Base-by-base conservation (phyloP, 306 rosid genomes). In the Myrica gale region DNA sequence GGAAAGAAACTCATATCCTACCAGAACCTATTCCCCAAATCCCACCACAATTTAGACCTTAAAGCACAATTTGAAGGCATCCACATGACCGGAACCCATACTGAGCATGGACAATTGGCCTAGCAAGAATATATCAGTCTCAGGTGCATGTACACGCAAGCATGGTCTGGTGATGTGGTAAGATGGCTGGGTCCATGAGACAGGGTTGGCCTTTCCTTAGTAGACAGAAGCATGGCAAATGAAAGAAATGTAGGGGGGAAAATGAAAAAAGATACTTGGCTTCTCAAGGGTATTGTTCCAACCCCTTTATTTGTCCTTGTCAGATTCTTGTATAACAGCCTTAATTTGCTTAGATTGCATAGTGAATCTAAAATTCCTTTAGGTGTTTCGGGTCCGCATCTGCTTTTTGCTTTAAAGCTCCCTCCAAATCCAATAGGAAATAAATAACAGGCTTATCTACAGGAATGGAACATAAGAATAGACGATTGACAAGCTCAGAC, bases 321-420 rank as follows among this genome's bases (percentile, higher is more conserved):
- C 85, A 92, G 96, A 95, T 92, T 90, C 90, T 95, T 88, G 83
- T 53, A 69, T 80, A 85, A 86, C 96, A 89, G 96, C 97, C 97
- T 95, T 89, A 86, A 77, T 85, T 83, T 82, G 87, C 81, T 80
- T 82, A 79, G 72, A 84, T 81, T 86, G 74, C 85, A 84, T 90
- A 68, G 69, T 95, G 99, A 95, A 95, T 95, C 98, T 82, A 80
- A 86, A 85, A 86, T 81, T 76, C 82, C 73, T 41, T 80, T 86
- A 80, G 83, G 86, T 61, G 74, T 80, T 50, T 71, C 68, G 87
- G 87, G 91, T 66, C 80, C 93, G 88, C 68, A 73, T 62, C 48
- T 79, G 78, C 90, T 88, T 88, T 88, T 79, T 79, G 82, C 90
- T 87, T 94, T 87, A 86, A 88, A 89, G 84, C 75, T 78, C 50